Evolutionary conservation across 192 early-diverging fungal species (phyloP).

Genomic region (Coemansia brasiliensis): DNA sequence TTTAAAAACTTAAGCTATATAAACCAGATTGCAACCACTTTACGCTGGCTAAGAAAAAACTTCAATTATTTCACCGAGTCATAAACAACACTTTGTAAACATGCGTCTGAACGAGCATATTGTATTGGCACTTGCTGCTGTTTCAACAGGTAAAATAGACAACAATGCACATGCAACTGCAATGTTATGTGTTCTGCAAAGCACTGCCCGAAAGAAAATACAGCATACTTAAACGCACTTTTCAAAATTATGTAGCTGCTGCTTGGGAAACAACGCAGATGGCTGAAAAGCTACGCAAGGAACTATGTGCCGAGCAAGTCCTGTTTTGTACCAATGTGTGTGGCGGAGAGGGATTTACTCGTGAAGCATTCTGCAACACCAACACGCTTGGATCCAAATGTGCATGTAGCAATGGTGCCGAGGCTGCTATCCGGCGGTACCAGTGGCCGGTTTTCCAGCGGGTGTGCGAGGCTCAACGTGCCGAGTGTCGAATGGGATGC

Average conservation of each 20-base stretch:
- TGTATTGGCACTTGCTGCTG: conserved; percentile 18
- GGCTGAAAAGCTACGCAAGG: conserved; percentile 53
- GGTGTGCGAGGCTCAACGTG: conserved; percentile 48
- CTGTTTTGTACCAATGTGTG: conserved; percentile 55
- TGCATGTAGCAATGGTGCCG: conserved; percentile 48
- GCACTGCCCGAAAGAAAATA: neutral
- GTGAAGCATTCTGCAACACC: conserved; percentile 54
- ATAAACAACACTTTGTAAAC: neutral
- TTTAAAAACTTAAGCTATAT: no score
- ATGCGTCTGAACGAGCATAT: conserved; percentile 29
- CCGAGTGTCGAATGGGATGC: conserved; percentile 43
- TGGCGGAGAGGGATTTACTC: conserved; percentile 41
- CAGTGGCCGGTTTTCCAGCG: conserved; percentile 57
- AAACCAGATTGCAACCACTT: no score
- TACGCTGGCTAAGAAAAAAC: no score
- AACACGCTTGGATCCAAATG: conserved; percentile 53
- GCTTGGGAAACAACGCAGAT: conserved; percentile 50
- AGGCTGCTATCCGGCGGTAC: conserved; percentile 46
- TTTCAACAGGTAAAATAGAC: conserved; percentile 23
- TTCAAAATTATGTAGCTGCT: conserved; percentile 17
- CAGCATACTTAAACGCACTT: neutral
- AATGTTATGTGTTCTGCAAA: neutral
- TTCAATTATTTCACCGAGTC: conserved; percentile 5
- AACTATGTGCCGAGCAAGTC: conserved; percentile 54
- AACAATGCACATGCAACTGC: conserved; percentile 10